phyloP scores from a whole-genome alignment of 2,329 filamentous ascomycete species.

The Furcasterigmium furcatum region DNA sequence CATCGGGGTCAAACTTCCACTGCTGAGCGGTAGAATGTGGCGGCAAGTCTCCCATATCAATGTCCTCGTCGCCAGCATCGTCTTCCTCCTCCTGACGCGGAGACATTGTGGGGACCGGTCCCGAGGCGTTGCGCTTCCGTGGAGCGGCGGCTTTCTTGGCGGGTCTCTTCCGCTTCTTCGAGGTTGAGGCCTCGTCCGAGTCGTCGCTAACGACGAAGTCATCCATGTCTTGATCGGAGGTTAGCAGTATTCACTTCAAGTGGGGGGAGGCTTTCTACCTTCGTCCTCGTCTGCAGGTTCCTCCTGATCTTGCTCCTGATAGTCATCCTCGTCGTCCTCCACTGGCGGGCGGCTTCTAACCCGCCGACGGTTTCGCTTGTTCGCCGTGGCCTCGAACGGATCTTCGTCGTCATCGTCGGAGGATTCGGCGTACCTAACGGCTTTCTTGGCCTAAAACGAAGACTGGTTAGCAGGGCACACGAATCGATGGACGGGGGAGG shows the following conservation, averaged over 20 bases:
- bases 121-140: conserved; percentile 60
- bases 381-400: conserved; percentile 51
- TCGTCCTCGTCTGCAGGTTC: conserved; percentile 61
- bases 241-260: conserved; percentile 7
- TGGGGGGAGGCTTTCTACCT: conserved; percentile 34
- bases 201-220: conserved; percentile 89
- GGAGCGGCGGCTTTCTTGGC: conserved; percentile 42
- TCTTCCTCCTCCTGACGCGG: conserved; percentile 31
- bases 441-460: conserved; percentile 43
- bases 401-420: conserved; percentile 80
- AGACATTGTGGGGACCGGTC: conserved; percentile 17
- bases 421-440: conserved; percentile 80
- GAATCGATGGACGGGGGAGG: background rate
- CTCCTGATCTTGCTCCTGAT: conserved; percentile 62
- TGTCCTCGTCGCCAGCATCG: conserved; percentile 49
- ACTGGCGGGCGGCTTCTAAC: conserved; percentile 53
- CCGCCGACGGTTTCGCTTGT: conserved; percentile 33
- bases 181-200: conserved; percentile 62
- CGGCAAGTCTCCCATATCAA: conserved; percentile 52
- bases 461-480: background rate
- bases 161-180: conserved; percentile 75
- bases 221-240: conserved; percentile 57
- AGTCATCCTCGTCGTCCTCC: conserved; percentile 66
- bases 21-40: conserved; percentile 73
- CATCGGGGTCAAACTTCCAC: conserved; percentile 66